Conservation (phyloP, 208 protist species). For the Endotrypanum monterogeii region DNA sequence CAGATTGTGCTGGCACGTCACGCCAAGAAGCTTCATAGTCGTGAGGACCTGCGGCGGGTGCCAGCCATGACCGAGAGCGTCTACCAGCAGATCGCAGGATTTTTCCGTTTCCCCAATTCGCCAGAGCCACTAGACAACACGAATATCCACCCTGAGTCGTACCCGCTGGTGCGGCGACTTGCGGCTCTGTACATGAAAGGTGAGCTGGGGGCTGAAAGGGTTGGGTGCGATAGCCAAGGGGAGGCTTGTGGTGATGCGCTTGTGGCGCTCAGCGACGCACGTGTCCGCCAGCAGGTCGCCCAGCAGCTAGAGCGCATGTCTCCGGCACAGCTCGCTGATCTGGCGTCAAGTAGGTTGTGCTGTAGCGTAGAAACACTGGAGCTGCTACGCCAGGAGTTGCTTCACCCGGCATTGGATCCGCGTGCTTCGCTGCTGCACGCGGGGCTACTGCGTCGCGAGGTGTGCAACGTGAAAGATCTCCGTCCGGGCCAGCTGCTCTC, state of each 20-base stretch:
- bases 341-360: conserved; percentile 30
- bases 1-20: conserved; percentile 79
- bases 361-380: conserved; percentile 71
- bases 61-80: conserved; percentile 75
- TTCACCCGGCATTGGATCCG: conserved; percentile 70
- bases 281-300: conserved; percentile 22
- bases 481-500: conserved; percentile 50
- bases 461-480: conserved; percentile 41
- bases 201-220: conserved; percentile 6
- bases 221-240: neutral
- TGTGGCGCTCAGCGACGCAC: neutral
- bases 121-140: conserved; percentile 80
- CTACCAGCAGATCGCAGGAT: conserved; percentile 83
- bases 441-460: conserved; percentile 64
- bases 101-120: conserved; percentile 88
- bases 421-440: conserved; percentile 69
- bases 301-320: conserved; percentile 18
- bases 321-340: conserved; percentile 9
- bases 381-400: conserved; percentile 59
- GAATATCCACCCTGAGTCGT: conserved; percentile 88
- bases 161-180: conserved; percentile 55
- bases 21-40: conserved; percentile 53
- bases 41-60: conserved; percentile 74
- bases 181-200: conserved; percentile 31
- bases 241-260: neutral